These are phyloP conservation scores for Botrytis squamosa DNA, from an alignment of 2,329 filamentous ascomycete genomes.

Conservation along the genomic window DNA sequence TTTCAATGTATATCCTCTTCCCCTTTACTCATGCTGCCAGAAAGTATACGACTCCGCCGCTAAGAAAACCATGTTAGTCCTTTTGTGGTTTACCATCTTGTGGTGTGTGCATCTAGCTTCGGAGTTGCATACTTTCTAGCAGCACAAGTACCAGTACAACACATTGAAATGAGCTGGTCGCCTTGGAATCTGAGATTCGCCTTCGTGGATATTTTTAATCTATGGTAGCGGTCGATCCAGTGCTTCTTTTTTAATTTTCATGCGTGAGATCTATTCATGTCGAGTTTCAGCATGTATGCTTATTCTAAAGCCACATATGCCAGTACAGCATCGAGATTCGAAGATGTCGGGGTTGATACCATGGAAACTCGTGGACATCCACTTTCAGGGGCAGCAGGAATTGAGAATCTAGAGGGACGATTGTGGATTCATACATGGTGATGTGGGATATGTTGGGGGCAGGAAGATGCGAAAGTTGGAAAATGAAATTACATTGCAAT, in stretches of 20 bases:
- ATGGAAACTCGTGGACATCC: background rate
- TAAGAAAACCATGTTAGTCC: background rate
- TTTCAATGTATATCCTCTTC: background rate
- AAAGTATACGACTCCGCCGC: background rate
- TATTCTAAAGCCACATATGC: background rate
- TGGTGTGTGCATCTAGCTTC: background rate
- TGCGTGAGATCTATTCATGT: background rate
- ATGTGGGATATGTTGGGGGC: background rate
- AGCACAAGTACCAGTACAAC: background rate
- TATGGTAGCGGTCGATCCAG: background rate
- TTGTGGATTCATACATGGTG: background rate
- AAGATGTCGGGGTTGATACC: background rate
- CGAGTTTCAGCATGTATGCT: background rate
- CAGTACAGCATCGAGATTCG: background rate
- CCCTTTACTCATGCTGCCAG: background rate
- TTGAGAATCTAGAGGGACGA: background rate
- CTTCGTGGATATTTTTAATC: background rate
- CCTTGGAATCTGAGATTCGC: background rate
- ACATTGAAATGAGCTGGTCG: background rate
- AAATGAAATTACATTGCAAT: background rate
- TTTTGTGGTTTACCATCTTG: background rate
- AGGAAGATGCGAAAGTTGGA: background rate
- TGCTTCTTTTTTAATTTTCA: conserved; percentile 1
- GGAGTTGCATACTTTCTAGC: background rate
- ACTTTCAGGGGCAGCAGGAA: background rate